Base-by-base conservation (phyloP, 768 basidiomycete species). In the Harrya chromipes region DNA sequence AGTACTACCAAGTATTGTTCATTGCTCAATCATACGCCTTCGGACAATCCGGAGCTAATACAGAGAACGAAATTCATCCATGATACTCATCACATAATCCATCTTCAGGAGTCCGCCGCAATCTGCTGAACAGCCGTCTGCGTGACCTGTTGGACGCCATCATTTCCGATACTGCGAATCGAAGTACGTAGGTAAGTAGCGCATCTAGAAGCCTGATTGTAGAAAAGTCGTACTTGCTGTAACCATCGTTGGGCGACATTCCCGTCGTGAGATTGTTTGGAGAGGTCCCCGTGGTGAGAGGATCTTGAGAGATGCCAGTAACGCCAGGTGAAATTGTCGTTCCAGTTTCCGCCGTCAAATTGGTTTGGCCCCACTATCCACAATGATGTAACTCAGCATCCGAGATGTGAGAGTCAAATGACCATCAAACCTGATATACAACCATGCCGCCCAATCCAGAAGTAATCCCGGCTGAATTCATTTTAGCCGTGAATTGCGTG, bases 231-330 rank as follows among this genome's bases (percentile, higher is more conserved):
- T 36, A 70, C 68, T 43, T 70, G 33, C 72, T 71, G 58, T 85
- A 85, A 62, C 84, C 84, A 65, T 86, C 84, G 48, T 83, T 81
- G 23, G 84, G 84, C 4, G 82, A 81, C n/a, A 71, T 45, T 7
- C 79, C 81, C 5, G 76, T 76, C 17, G 66, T 64, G 36, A 65
- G 65, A 14, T 59, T 58, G 23, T 49, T 66, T 6, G 64, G 51
- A 29, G 68, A 66, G 21, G 61, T 55, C 7, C 64, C 56, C 1
- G 72, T 77, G 7, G 69, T 67, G 38, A 62, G 66, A 16, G 58
- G 54, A 23, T 57, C 53, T 0, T 72, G 59, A 8, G 63, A 63
- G 24, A 65, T 60, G 9, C 63, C 64, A 9, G 67, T 62, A 27
- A 62, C 47, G 20, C 43, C 56, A 21, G 66, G 52, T 23, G 68